These are phyloP conservation scores for Diaporthe vexans DNA, from an alignment of 2,329 filamentous ascomycete species.

Conservation along the genomic window DNA sequence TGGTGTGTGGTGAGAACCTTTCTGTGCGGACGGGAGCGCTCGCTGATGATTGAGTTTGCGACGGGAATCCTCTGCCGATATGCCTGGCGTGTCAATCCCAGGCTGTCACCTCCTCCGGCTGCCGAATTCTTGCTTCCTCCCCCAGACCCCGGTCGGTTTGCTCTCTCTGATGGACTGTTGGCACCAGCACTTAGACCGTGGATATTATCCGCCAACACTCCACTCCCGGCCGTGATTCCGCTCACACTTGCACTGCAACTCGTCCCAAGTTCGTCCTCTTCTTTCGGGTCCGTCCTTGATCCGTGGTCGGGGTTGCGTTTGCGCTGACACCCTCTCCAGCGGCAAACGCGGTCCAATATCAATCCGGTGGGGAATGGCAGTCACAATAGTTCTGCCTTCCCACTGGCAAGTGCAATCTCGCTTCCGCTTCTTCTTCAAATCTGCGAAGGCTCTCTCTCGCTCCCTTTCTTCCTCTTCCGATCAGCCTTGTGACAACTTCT, in stretches of 20 bases:
- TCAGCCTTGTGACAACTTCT: neutral
- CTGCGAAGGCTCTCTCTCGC: neutral
- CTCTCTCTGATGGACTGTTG: no score
- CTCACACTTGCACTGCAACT: neutral
- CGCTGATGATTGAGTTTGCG: no score
- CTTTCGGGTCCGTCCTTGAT: neutral
- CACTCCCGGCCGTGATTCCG: neutral
- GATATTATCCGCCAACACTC: no score
- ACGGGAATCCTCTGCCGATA: neutral
- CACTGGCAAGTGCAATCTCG: neutral
- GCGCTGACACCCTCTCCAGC: no score
- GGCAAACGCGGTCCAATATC: neutral
- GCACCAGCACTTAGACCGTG: no score
- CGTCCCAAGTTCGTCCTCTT: neutral
- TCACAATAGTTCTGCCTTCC: neutral
- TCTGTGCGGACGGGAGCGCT: neutral
- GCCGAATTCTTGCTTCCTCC: neutral
- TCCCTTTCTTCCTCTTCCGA: neutral
- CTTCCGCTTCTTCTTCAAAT: neutral
- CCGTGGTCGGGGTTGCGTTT: neutral
- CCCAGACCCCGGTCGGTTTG: no score
- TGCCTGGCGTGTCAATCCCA: neutral
- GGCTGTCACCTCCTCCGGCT: neutral
- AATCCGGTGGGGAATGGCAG: no score
- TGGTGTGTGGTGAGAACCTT: constrained; percentile 19